Evolutionary conservation across 163 green algal genomes (phyloP).

Genomic region (Coccomyxa subellipsoidea): DNA sequence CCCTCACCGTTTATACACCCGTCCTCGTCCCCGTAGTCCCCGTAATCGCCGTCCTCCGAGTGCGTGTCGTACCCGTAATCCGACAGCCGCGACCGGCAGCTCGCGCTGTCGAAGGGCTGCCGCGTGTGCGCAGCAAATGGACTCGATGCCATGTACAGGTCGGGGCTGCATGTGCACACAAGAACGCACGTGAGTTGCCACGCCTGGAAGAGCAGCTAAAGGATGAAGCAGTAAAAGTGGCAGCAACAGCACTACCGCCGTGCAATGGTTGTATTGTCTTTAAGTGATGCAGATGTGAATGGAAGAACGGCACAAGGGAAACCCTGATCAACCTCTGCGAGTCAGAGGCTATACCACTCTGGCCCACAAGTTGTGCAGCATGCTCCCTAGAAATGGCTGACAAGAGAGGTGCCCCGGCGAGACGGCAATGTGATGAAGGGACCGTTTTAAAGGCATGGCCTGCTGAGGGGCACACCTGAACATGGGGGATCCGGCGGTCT

Average conservation of each 20-base stretch:
- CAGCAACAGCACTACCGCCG: not conserved
- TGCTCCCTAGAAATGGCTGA: not conserved
- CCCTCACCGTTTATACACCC: not conserved
- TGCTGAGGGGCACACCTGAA: not conserved
- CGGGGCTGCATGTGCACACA: not conserved
- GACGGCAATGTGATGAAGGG: not conserved
- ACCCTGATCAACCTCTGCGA: not conserved
- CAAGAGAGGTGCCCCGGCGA: not conserved
- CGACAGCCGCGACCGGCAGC: conserved; percentile 4
- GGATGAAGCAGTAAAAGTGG: not conserved
- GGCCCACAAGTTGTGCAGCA: not conserved
- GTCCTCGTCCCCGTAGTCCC: not conserved
- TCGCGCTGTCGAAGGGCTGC: not conserved
- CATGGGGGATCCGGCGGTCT: not conserved
- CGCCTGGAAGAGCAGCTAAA: not conserved
- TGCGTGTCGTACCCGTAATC: not conserved
- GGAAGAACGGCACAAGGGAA: not conserved
- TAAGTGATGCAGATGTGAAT: too few species aligned
- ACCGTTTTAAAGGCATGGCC: not conserved
- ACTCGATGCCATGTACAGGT: not conserved
- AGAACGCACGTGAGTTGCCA: not conserved
- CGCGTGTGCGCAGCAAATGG: not conserved
- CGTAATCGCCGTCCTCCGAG: not conserved
- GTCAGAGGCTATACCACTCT: not conserved
- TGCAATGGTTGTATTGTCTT: too few species aligned